Conservation (phyloP, 176 grass and related monocot species). For the Hordeum vulgare region DNA sequence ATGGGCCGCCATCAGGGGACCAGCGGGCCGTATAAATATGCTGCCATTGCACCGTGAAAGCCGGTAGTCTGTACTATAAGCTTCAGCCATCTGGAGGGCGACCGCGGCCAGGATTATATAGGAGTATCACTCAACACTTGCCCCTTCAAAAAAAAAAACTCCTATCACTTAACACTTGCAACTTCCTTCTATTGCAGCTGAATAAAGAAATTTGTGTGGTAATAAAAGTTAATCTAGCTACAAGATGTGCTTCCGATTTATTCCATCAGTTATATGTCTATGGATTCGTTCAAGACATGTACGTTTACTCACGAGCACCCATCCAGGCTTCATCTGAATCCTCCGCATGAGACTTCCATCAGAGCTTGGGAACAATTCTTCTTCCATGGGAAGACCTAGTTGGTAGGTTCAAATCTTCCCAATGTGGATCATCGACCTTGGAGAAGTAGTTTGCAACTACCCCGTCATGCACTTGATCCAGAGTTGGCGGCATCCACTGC, state of each 20-base stretch:
- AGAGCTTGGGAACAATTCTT: conserved; percentile 59
- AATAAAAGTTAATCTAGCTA: neutral
- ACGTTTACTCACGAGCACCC: neutral
- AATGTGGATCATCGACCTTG: conserved; percentile 53
- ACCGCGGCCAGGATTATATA: neutral
- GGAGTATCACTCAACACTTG: too few relatives aligned
- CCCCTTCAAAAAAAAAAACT: too few relatives aligned
- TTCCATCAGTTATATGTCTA: neutral
- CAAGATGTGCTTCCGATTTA: neutral
- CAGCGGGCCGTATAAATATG: neutral
- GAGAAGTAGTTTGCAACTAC: conserved; percentile 63
- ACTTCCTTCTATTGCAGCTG: neutral
- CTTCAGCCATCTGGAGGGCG: neutral
- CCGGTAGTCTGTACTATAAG: neutral
- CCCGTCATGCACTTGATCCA: conserved; percentile 60
- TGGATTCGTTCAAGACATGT: neutral
- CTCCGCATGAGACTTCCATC: conserved; percentile 3
- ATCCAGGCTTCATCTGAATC: neutral
- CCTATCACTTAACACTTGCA: neutral
- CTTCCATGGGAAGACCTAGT: conserved; percentile 16
- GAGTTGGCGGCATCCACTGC: conserved; percentile 78
- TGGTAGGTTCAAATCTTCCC: conserved; percentile 78
- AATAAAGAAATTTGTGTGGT: neutral
- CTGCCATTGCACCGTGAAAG: neutral
- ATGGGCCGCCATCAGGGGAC: neutral